These are phyloP conservation scores for Musa itinerans DNA, from an alignment of 176 grass and related monocot genomes.

Conservation along the genomic window DNA sequence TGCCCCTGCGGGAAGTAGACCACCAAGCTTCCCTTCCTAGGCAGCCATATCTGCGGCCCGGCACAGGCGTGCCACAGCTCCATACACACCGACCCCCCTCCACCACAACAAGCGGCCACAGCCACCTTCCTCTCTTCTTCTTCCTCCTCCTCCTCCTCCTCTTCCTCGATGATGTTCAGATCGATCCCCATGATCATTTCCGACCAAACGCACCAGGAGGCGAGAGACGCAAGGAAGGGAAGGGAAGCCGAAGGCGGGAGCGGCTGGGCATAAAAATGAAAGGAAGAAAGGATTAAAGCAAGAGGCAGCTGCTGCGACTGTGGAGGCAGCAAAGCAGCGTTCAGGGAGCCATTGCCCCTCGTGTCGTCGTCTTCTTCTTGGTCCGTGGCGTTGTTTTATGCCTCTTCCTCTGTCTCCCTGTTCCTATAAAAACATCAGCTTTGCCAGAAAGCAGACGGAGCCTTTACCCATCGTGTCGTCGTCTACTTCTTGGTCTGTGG, in stretches of 20 bases:
- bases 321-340: neutral
- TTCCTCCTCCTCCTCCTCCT: slow-evolving; percentile 36
- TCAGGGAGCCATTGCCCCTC: neutral
- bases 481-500: neutral
- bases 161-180: slow-evolving; percentile 51
- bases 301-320: slow-evolving; percentile 25
- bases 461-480: neutral
- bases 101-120: neutral
- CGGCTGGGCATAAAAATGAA: slow-evolving; percentile 14
- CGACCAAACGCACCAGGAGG: neutral
- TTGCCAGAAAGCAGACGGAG: slow-evolving; percentile 6
- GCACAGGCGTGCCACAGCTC: slow-evolving; percentile 23
- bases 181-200: slow-evolving; percentile 35
- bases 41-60: slow-evolving; percentile 17
- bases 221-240: neutral
- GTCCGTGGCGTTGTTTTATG: slow-evolving; percentile 8
- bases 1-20: slow-evolving; percentile 22
- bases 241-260: slow-evolving; percentile 11
- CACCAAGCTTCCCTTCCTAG: slow-evolving; percentile 15
- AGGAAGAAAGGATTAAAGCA: slow-evolving; percentile 18
- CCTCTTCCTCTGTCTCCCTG: neutral
- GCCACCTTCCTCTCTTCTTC: neutral
- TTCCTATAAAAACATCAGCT: neutral
- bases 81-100: neutral
- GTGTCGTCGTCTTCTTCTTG: neutral